Evolutionary conservation across 257 asterid genomes (phyloP).

Genomic region (Voacanga thouarsii): DNA sequence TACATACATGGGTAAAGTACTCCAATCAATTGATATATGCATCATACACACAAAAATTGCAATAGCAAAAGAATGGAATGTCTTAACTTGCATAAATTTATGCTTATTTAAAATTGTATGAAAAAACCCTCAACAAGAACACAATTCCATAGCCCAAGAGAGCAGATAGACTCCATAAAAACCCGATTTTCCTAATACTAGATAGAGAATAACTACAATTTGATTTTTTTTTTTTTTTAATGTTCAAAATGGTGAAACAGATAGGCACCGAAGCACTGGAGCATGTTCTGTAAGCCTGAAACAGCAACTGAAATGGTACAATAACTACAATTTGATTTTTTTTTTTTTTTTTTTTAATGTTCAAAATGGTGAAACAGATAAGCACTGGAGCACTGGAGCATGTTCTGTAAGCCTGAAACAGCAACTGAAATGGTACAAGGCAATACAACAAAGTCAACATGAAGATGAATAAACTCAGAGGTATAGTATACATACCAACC

Average conservation of each 20-base stretch:
- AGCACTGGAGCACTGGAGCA: neutral
- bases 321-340: no score
- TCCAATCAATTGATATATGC: neutral
- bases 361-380: neutral
- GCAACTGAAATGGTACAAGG: neutral
- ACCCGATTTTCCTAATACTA: neutral
- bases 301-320: neutral
- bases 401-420: neutral
- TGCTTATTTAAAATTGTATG: neutral
- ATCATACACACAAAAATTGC: neutral
- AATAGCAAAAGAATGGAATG: neutral
- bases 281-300: neutral
- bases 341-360: no score
- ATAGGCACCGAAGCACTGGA: neutral
- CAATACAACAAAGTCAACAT: conserved; percentile 7
- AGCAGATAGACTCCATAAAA: neutral
- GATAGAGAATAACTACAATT: neutral
- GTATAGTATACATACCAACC: conserved; percentile 68
- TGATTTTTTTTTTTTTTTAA: no score
- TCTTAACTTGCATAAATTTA: neutral
- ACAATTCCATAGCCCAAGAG: neutral
- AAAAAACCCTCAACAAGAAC: neutral
- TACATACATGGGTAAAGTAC: neutral
- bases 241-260: neutral
- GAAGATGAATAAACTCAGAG: conserved; percentile 11